A percentile compares a stretch with the other conserved stretches of the same genome.
Evolutionary conservation across 306 rosid genomes (phyloP).

Genomic region (Quillaja saponaria): DNA sequence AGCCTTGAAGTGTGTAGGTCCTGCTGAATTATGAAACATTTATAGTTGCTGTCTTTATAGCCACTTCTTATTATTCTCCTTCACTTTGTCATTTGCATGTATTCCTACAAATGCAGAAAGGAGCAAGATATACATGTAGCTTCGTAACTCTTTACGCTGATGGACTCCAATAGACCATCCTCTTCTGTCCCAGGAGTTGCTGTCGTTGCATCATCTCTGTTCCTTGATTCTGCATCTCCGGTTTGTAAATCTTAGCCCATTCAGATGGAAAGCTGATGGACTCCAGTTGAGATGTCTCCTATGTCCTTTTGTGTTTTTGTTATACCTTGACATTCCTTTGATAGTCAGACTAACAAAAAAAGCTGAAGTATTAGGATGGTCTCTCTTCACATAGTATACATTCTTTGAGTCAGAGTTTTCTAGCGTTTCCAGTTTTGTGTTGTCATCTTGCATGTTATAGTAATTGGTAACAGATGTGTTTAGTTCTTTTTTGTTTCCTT

Average conservation of each 20-base stretch:
- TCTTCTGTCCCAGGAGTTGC: slow-evolving; percentile 57
- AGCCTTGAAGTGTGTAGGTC: too few species aligned
- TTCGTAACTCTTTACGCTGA: slow-evolving; percentile 66
- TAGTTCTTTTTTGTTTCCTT: too few species aligned
- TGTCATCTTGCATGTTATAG: too few species aligned
- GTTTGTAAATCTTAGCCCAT: too few species aligned
- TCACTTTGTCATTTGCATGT: slow-evolving; percentile 1
- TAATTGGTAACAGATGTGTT: too few species aligned
- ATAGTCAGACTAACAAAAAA: too few species aligned
- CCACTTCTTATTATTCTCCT: neutral
- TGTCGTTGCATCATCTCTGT: slow-evolving; percentile 92
- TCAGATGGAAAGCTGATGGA: too few species aligned
- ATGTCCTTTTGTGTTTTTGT: neutral
- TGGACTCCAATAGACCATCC: slow-evolving; percentile 68
- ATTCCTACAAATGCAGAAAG: slow-evolving; percentile 51
- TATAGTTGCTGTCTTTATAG: neutral
- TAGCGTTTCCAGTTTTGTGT: too few species aligned
- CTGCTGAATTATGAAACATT: too few species aligned
- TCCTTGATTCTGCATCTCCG: too few species aligned
- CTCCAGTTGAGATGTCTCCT: neutral
- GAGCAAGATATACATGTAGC: slow-evolving; percentile 82
- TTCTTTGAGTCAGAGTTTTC: neutral
- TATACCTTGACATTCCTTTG: too few species aligned
- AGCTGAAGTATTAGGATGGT: neutral
- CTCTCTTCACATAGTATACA: neutral